These are phyloP conservation scores for Vanderwaltozyma verrucispora DNA, from an alignment of 805 yeast genomes.

Conservation along the genomic window DNA sequence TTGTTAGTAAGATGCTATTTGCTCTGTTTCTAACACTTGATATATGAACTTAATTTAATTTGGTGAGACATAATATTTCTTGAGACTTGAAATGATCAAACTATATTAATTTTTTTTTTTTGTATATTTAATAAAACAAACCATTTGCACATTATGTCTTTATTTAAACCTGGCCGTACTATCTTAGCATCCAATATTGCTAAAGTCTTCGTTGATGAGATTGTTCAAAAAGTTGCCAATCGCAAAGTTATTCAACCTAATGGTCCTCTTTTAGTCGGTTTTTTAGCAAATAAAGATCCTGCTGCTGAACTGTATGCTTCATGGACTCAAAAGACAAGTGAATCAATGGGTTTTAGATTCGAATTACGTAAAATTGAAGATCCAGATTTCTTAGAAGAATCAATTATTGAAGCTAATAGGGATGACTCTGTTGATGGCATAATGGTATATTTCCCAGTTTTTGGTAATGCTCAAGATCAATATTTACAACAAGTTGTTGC, in stretches of 20 bases:
- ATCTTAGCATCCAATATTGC: conserved; percentile 83
- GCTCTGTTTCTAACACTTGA: too few species aligned
- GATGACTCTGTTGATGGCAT: conserved; percentile 78
- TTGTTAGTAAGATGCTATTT: too few species aligned
- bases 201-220: conserved; percentile 67
- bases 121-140: neutral
- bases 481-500: conserved; percentile 88
- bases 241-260: conserved; percentile 31
- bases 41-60: too few species aligned
- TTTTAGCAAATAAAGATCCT: conserved; percentile 86
- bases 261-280: conserved; percentile 77
- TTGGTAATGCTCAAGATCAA: conserved; percentile 90
- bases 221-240: conserved; percentile 43
- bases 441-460: conserved; percentile 96
- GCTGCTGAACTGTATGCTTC: conserved; percentile 93
- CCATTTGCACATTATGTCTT: neutral
- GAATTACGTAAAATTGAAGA: conserved; percentile 58
- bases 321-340: conserved; percentile 91
- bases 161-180: conserved; percentile 50
- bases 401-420: conserved; percentile 69
- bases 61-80: too few species aligned
- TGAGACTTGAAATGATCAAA: too few species aligned
- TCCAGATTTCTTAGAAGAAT: conserved; percentile 79
- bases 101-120: too few species aligned
- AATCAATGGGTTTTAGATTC: conserved; percentile 74